Evolutionary conservation across 352 stramenopile genomes (phyloP).

Genomic region (Globisporangium parvum): DNA sequence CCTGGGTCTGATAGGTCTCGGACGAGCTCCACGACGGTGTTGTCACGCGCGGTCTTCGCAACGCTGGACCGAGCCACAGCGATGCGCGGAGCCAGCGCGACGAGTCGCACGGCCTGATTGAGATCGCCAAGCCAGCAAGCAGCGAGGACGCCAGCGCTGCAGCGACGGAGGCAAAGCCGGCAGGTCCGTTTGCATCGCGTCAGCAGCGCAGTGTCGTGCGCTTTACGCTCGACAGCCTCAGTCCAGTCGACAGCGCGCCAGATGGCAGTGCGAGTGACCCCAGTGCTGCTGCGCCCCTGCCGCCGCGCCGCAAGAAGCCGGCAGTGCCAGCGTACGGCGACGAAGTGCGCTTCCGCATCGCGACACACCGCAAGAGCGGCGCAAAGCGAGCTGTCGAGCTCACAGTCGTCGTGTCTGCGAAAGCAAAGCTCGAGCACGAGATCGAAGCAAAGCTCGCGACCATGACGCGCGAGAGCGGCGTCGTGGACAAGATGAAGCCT

Average conservation of each 20-base stretch:
- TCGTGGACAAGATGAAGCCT: conserved; percentile 57
- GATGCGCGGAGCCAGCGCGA: conserved; percentile 12
- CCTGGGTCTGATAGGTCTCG: conserved; percentile 18
- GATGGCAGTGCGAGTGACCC: conserved; percentile 14
- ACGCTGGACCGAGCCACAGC: conserved; percentile 16
- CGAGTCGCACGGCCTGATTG: conserved; percentile 12
- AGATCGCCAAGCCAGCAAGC: conserved; percentile 5
- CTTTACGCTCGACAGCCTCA: conserved; percentile 52
- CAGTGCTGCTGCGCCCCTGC: neutral
- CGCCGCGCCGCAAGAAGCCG: conserved; percentile 7
- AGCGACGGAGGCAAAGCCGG: neutral
- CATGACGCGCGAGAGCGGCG: conserved; percentile 47
- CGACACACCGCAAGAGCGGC: conserved; percentile 61
- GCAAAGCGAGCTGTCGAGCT: conserved; percentile 63
- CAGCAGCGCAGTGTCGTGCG: conserved; percentile 31
- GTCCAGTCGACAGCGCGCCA: neutral
- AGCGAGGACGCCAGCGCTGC: neutral
- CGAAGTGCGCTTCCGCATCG: conserved; percentile 67
- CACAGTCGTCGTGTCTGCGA: conserved; percentile 44
- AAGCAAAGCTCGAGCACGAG: conserved; percentile 58
- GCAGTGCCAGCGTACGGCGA: conserved; percentile 53
- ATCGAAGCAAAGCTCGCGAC: conserved; percentile 57
- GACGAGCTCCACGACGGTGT: conserved; percentile 51
- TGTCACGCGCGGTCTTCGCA: conserved; percentile 60
- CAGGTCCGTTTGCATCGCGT: neutral